These are phyloP conservation scores for Colletotrichum simmondsii DNA, from an alignment of 2,329 filamentous ascomycete genomes.

Conservation along the genomic window DNA sequence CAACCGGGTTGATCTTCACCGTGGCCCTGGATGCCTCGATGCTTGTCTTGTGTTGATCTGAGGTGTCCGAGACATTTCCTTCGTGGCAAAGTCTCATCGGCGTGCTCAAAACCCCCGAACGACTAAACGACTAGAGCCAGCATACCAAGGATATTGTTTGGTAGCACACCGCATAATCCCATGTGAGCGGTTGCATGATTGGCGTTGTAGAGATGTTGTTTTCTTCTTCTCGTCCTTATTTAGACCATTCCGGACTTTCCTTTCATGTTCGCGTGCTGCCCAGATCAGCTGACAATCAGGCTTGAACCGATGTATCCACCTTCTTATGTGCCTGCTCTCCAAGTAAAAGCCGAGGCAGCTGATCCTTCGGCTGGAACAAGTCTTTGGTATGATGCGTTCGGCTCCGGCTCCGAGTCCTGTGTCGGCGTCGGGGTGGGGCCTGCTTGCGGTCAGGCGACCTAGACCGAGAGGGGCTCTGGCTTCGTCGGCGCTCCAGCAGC, in stretches of 20 bases:
- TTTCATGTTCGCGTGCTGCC: neutral
- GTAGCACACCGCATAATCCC: neutral
- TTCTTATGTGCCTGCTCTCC: conserved; percentile 15
- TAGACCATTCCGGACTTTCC: neutral
- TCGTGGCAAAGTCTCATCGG: neutral
- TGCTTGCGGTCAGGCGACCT: conserved; percentile 47
- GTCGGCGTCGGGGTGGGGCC: conserved; percentile 45
- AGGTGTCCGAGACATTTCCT: conserved; percentile 18
- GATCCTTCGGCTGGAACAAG: conserved; percentile 13
- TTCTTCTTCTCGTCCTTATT: neutral
- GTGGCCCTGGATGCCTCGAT: conserved; percentile 14
- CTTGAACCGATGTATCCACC: conserved; percentile 14
- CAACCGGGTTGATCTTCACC: neutral
- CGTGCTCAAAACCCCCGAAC: neutral
- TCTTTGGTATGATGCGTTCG: conserved; percentile 36
- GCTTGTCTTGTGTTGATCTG: conserved; percentile 21
- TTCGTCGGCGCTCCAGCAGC: conserved; percentile 53
- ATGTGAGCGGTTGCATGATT: conserved; percentile 9
- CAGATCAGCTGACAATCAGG: neutral
- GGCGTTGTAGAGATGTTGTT: neutral
- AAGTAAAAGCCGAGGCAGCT: conserved; percentile 15
- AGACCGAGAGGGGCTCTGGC: conserved; percentile 55
- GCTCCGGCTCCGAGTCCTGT: conserved; percentile 52
- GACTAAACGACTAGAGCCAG: neutral
- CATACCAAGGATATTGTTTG: neutral